A percentile compares a stretch with the other conserved stretches of the same genome.
Conservation (phyloP, 2,329 filamentous ascomycete species). For the Parafenestella ontariensis region DNA sequence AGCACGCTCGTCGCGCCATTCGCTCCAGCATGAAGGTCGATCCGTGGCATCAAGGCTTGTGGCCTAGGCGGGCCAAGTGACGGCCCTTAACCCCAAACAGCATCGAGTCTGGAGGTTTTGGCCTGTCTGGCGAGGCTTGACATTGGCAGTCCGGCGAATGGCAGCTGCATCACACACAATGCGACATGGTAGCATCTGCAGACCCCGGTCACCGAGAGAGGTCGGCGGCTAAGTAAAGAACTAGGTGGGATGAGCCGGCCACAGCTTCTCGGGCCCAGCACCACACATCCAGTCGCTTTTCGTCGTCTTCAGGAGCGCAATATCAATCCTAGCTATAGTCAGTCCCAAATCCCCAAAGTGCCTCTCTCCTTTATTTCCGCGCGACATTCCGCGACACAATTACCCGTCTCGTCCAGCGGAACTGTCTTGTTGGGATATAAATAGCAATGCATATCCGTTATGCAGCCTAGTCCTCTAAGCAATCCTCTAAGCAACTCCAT, state of each 20-base stretch:
- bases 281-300: not conserved
- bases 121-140: slow-evolving; percentile 27
- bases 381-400: not conserved
- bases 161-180: slow-evolving; percentile 13
- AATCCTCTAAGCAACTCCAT: not conserved
- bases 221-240: slow-evolving; percentile 19
- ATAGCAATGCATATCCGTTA: not conserved
- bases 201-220: slow-evolving; percentile 12
- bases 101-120: slow-evolving; percentile 15
- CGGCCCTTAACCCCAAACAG: slow-evolving; percentile 9
- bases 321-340: not conserved
- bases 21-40: slow-evolving; percentile 24
- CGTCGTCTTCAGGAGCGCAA: not conserved
- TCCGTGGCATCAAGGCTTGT: slow-evolving; percentile 8
- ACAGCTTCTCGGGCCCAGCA: not conserved
- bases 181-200: slow-evolving; percentile 14
- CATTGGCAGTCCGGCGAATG: slow-evolving; percentile 23
- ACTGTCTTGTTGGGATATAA: not conserved
- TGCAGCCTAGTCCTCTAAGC: not conserved
- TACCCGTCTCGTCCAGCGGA: not conserved
- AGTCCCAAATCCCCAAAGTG: not conserved
- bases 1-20: slow-evolving; percentile 17
- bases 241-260: not conserved
- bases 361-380: not conserved
- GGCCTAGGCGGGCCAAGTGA: not conserved